phyloP scores from a whole-genome alignment of 1,139 yeast genomes.

The Lizanozyma gosingica region DNA sequence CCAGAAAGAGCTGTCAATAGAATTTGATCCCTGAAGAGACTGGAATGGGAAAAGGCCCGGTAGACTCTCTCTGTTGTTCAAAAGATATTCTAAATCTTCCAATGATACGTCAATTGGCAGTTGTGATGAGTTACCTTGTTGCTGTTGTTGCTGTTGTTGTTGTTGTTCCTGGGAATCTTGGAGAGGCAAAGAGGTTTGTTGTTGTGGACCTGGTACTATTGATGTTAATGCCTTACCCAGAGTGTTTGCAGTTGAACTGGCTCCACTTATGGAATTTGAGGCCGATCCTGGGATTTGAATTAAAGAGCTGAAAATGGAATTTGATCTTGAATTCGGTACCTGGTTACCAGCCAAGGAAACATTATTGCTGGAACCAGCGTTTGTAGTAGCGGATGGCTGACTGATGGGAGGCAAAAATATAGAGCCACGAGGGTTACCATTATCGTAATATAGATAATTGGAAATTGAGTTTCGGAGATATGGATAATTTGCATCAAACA shows the following conservation, averaged over 20 bases:
- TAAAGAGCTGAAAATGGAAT: conserved; percentile 17
- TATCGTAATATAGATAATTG: not conserved
- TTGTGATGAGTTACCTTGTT: not conserved
- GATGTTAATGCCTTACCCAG: not conserved
- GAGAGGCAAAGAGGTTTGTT: not conserved
- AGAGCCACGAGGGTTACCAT: not conserved
- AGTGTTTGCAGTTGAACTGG: not conserved
- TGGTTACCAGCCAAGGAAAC: not conserved
- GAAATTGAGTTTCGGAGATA: not conserved
- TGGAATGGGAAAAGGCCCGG: not conserved
- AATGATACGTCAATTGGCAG: not conserved
- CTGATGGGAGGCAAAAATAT: not conserved
- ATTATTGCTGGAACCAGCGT: not conserved
- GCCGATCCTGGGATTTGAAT: conserved; percentile 17
- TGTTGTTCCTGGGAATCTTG: conserved; percentile 3
- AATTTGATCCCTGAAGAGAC: not conserved
- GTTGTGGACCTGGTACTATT: not conserved
- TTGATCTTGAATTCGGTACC: conserved; percentile 14
- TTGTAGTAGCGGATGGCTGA: no score
- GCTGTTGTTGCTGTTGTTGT: conserved; percentile 8
- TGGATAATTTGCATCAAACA: not conserved
- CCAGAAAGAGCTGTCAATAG: not conserved
- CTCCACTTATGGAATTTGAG: conserved; percentile 12
- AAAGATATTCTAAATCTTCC: not conserved
- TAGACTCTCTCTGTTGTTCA: not conserved